Conservation (phyloP, 169 alveolate species). For the Cryptosporidium ubiquitum region DNA sequence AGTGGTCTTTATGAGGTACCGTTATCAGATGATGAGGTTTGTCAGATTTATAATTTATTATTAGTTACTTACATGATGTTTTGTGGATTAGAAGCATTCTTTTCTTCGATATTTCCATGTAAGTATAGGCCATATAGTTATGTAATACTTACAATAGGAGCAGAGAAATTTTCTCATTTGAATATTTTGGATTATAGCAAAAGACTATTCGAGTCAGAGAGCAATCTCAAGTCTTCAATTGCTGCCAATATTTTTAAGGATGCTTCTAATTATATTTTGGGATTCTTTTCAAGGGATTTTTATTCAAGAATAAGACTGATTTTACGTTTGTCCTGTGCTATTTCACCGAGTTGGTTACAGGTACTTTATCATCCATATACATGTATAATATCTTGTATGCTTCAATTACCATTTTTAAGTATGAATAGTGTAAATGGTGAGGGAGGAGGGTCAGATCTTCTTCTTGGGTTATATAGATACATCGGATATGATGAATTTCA, state of each 20-base stretch:
- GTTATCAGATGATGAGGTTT: not conserved
- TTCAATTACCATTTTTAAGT: conserved; percentile 21
- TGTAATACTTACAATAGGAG: conserved; percentile 53
- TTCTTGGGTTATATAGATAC: conserved; percentile 15
- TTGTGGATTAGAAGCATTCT: conserved; percentile 45
- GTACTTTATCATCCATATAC: conserved; percentile 52
- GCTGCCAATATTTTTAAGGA: not conserved
- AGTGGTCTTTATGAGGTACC: not conserved
- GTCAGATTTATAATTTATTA: not conserved
- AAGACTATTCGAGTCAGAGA: not conserved
- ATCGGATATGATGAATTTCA: conserved; percentile 54
- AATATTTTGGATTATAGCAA: conserved; percentile 43
- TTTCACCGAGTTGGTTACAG: conserved; percentile 53
- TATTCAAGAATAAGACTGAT: conserved; percentile 32
- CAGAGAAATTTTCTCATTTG: conserved; percentile 46
- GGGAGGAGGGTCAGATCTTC: not conserved
- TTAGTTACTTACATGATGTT: conserved; percentile 29
- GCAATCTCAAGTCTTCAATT: not conserved
- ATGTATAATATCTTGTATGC: conserved; percentile 38
- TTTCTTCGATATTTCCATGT: conserved; percentile 52
- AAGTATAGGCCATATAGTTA: conserved; percentile 56
- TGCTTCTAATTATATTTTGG: conserved; percentile 19
- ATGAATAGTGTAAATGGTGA: not conserved
- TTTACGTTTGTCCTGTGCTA: not conserved
- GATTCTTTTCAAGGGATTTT: conserved; percentile 1